phyloP scores from a whole-genome alignment of 139 green algal species.

The Picochlorum sp. region DNA sequence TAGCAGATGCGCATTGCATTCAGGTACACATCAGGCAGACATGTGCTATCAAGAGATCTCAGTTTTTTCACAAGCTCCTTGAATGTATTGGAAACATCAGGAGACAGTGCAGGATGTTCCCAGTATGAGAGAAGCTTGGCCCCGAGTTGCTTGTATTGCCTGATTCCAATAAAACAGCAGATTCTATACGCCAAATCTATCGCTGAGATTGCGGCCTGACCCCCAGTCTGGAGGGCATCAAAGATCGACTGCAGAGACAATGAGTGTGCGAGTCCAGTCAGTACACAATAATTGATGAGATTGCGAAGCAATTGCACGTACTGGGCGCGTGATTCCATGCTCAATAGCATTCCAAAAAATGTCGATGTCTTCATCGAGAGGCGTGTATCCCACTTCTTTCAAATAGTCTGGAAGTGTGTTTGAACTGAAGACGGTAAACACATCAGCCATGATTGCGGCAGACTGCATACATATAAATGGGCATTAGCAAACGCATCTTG shows the following conservation, averaged over 20 bases:
- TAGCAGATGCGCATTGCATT: constrained; percentile 22
- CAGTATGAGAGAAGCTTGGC: constrained; percentile 38
- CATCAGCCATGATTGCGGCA: constrained; percentile 7
- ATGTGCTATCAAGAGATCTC: constrained; percentile 17
- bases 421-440: constrained; percentile 12
- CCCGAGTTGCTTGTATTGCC: constrained; percentile 22
- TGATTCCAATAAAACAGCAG: constrained; percentile 1
- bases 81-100: background rate
- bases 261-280: background rate
- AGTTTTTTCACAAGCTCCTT: constrained; percentile 11
- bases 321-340: background rate
- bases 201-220: background rate
- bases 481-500: background rate
- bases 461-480: background rate
- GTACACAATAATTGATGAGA: background rate
- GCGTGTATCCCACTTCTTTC: background rate
- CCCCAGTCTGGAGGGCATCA: background rate
- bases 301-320: background rate
- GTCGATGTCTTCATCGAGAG: constrained; percentile 4
- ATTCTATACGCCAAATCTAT: constrained; percentile 12
- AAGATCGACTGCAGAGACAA: background rate
- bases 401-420: constrained; percentile 8
- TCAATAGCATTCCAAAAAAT: constrained; percentile 14
- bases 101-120: background rate
- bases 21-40: constrained; percentile 27